Evolutionary conservation across 2,329 filamentous ascomycete species (phyloP), one percentile per base, ranked within the genome.

Genomic region (Bipolaris victoriae): DNA sequence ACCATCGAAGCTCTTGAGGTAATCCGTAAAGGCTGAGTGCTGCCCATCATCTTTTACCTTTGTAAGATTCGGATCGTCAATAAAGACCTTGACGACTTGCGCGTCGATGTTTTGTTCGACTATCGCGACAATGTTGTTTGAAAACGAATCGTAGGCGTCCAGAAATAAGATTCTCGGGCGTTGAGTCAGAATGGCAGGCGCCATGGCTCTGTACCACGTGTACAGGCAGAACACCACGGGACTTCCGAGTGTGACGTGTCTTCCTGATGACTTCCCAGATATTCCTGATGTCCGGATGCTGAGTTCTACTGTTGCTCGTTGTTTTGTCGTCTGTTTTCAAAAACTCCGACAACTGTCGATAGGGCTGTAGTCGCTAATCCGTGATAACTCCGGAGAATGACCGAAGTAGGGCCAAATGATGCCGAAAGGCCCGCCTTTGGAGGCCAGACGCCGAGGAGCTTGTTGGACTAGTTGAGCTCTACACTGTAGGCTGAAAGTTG

Each of bases 91-190:
- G 44, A 85, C 84, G 33, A 96, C 88, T 15, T 88, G 81, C 18
- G 85, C 89, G 57, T 83, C 79, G 7, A 96, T 82, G 3, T 86
- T 82, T 3, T 88, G 86, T 66, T 89, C 85, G 45, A 98, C 83
- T 33, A 97, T 85, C 5, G 90, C 88, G 51, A 96, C 87, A 69
- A 98, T 95, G 79, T 97, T 98, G 79, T 96, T 93, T 53, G 92
- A 91, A 78, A 97, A 99, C 40, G 93, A 97, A 80, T 99, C 95
- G 78, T 96, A 96, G 61, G 94, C 93, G 76, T 98, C 95, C 65
- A 99, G 83, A 78, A 96, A 97, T 62, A 98, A 86, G 61, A 98
- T 89, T 58, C 81, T 80, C 16, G 65, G 64, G 45, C 63, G 63
- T 52, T 63, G 63, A 55, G 63, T 66, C 50, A 62, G 52, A 57